Percentiles rank a stretch among this genome's conserved stretches.
Evolutionary conservation across 2,329 filamentous ascomycete genomes (phyloP).

Genomic region (Pleomassaria siparia): DNA sequence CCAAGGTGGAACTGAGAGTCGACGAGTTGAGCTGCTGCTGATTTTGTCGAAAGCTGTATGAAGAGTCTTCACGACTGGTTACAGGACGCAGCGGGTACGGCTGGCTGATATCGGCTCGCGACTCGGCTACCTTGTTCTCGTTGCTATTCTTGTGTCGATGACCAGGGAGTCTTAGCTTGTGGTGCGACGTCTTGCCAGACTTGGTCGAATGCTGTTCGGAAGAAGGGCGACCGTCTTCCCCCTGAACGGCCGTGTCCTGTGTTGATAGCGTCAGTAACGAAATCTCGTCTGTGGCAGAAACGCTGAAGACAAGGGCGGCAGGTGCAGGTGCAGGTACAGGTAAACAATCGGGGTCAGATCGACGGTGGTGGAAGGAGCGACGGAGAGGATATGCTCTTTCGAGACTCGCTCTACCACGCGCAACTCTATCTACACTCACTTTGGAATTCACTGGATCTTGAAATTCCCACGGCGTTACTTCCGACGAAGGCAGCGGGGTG

Average conservation of each 20-base stretch:
- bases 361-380: not conserved
- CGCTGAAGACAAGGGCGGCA: not conserved
- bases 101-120: constrained; percentile 37
- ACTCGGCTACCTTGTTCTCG: constrained; percentile 52
- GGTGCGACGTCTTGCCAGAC: constrained; percentile 62
- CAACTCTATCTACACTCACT: constrained; percentile 51
- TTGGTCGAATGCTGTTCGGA: constrained; percentile 39
- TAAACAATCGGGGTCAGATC: not conserved
- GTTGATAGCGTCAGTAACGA: constrained; percentile 7
- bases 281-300: not conserved
- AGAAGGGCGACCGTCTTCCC: constrained; percentile 38
- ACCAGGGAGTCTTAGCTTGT: constrained; percentile 65
- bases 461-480: constrained; percentile 97
- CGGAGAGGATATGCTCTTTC: not conserved
- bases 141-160: constrained; percentile 69
- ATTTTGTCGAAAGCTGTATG: constrained; percentile 48
- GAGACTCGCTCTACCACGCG: not conserved
- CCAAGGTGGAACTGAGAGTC: constrained; percentile 52
- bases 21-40: constrained; percentile 52
- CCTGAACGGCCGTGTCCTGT: constrained; percentile 28
- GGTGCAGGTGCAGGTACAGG: not conserved
- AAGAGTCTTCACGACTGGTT: constrained; percentile 73
- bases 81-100: constrained; percentile 67
- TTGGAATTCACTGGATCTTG: constrained; percentile 84
- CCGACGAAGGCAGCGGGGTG: constrained; percentile 84